These are phyloP conservation scores for Spathaspora gorwiae DNA, from an alignment of 805 yeast species.

Conservation along the genomic window DNA sequence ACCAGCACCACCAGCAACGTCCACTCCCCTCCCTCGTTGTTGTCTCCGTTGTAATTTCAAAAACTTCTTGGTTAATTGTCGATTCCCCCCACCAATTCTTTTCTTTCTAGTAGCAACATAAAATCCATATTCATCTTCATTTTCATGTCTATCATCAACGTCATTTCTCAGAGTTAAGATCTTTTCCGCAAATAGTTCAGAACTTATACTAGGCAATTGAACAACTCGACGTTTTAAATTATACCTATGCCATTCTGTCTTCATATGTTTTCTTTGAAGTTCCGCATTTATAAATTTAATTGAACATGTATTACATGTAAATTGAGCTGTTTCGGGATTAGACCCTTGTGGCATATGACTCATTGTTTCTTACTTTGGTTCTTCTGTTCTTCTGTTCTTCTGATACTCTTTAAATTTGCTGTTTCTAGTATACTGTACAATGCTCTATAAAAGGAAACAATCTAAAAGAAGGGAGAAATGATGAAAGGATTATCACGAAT, in stretches of 20 bases:
- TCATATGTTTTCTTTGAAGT: conserved; percentile 40
- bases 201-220: conserved; percentile 64
- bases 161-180: conserved; percentile 34
- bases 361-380: conserved; percentile 1
- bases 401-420: too few species aligned
- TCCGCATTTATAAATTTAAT: conserved; percentile 35
- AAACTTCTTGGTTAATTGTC: conserved; percentile 39
- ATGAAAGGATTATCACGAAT: too few species aligned
- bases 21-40: conserved; percentile 20
- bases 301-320: conserved; percentile 39
- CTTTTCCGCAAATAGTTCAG: conserved; percentile 68
- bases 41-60: conserved; percentile 21
- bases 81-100: conserved; percentile 15
- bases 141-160: conserved; percentile 13
- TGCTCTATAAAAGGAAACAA: too few species aligned
- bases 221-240: conserved; percentile 43
- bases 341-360: conserved; percentile 20
- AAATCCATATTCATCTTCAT: conserved; percentile 57
- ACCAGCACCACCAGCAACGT: conserved; percentile 8
- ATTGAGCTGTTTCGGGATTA: conserved; percentile 20
- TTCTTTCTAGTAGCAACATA: conserved; percentile 25
- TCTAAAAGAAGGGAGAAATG: too few species aligned
- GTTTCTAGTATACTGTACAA: too few species aligned
- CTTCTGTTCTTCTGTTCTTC: too few species aligned
- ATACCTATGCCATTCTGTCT: conserved; percentile 44